A percentile compares a stretch with the other conserved stretches of the same genome.
Evolutionary conservation across 108 stramenopile species (phyloP).

Genomic region (Nitzschia sp.): DNA sequence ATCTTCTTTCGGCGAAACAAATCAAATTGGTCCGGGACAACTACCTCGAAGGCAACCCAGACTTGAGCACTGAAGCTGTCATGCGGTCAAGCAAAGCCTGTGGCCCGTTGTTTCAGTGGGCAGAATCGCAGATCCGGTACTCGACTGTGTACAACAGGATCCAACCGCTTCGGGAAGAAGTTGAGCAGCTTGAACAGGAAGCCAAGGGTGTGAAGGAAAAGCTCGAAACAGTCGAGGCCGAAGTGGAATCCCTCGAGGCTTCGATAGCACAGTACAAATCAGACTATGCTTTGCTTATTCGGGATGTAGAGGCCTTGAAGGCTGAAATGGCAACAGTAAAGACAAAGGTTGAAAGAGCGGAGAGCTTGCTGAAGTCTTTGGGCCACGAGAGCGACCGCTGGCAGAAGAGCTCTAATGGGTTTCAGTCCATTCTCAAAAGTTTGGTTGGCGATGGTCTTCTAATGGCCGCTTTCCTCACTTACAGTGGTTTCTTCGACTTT

Average conservation of each 20-base stretch:
- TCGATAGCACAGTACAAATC: constrained; percentile 94
- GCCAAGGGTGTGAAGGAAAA: constrained; percentile 69
- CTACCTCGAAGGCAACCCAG: constrained; percentile 82
- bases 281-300: constrained; percentile 95
- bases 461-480: constrained; percentile 94
- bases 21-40: constrained; percentile 86
- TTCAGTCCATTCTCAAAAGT: constrained; percentile 79
- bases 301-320: constrained; percentile 95
- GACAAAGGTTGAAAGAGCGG: constrained; percentile 90
- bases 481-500: constrained; percentile 93
- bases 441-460: constrained; percentile 93
- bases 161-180: constrained; percentile 96
- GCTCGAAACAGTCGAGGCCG: constrained; percentile 74
- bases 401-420: constrained; percentile 86
- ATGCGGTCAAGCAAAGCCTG: constrained; percentile 91
- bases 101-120: constrained; percentile 98
- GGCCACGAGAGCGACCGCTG: constrained; percentile 96
- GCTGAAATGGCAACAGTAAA: constrained; percentile 94
- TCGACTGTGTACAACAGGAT: constrained; percentile 92
- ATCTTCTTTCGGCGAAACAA: constrained; percentile 76
- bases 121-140: constrained; percentile 92
- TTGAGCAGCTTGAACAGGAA: constrained; percentile 84
- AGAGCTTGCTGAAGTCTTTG: constrained; percentile 90
- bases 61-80: constrained; percentile 61
- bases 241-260: constrained; percentile 84